These are phyloP conservation scores for Thermoascus crustaceus DNA, from an alignment of 2,329 filamentous ascomycete genomes.

Conservation along the genomic window DNA sequence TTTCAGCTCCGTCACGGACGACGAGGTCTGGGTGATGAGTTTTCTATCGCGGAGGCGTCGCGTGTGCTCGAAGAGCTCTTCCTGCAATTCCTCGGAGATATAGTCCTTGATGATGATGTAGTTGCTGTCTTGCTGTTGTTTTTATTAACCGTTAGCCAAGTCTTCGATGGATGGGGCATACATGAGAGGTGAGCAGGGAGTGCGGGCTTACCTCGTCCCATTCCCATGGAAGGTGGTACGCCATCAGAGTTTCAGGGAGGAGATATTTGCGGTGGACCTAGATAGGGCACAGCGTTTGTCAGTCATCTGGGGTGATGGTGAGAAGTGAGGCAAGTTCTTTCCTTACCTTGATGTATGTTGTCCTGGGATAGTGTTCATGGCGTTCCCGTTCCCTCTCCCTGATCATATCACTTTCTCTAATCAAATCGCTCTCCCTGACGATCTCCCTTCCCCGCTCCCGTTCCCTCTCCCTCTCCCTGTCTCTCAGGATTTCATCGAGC, in stretches of 20 bases:
- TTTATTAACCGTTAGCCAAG: background rate
- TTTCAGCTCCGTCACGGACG: slow-evolving; percentile 31
- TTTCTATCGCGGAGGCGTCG: slow-evolving; percentile 52
- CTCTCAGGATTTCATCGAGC: slow-evolving; percentile 34
- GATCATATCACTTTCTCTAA: slow-evolving; percentile 22
- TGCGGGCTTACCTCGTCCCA: slow-evolving; percentile 36
- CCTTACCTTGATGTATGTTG: slow-evolving; percentile 38
- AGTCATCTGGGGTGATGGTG: background rate
- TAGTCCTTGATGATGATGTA: slow-evolving; percentile 66
- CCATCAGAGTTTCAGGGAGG: slow-evolving; percentile 38
- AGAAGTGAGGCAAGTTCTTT: slow-evolving; percentile 1
- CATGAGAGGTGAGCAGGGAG: slow-evolving; percentile 4
- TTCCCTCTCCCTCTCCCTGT: slow-evolving; percentile 30
- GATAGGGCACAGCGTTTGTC: background rate
- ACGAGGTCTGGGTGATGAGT: slow-evolving; percentile 27
- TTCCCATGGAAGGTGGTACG: slow-evolving; percentile 40
- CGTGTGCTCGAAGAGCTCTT: slow-evolving; percentile 65
- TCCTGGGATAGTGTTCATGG: slow-evolving; percentile 18
- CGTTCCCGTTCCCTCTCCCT: slow-evolving; percentile 13
- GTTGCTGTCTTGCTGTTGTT: slow-evolving; percentile 48
- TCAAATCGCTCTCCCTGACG: too few species aligned
- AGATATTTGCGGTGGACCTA: slow-evolving; percentile 41
- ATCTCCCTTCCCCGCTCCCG: too few species aligned
- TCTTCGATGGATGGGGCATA: slow-evolving; percentile 17
- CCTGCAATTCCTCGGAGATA: slow-evolving; percentile 63